Base-by-base conservation (phyloP, 768 basidiomycete species). In the Tricholoma matsutake region DNA sequence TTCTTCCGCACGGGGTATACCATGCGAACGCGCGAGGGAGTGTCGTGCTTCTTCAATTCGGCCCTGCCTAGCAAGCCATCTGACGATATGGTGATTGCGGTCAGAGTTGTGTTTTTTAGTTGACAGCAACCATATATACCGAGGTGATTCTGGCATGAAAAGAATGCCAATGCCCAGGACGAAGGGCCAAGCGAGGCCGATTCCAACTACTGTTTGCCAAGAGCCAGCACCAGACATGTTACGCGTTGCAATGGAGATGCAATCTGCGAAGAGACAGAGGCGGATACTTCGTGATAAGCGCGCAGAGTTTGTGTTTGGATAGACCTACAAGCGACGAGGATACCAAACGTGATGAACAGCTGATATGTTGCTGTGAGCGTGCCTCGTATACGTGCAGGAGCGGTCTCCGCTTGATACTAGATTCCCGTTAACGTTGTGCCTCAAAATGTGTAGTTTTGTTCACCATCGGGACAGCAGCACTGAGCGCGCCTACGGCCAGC, bases 361-460 rank as follows among this genome's bases (percentile, higher is more conserved):
- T 86, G 83, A 64, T 82, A 84, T 4, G 83, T 83, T 2, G 83
- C 83, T 35, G 86, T 88, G 31, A 88, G 73, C 1, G 87, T 83
- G 3, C 90, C 89, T 57, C 89, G 82, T 59, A 91, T 85, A 63
- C 89, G 83, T 10, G 85, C 78, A 11, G 89, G 90, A 0, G 87
- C 88, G 0, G 85, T 86, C 71, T 90, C 88, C 8, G 86, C 86
- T 80, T 88, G 85, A 69, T 87, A 89, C 80, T 83, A 34, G 4
- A 16, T 9, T 8, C 9, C n/a, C 31, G 54, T 32, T 60, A 56
- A 37, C 32, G 53, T 61, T 62, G 18, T 52, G 35, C 28, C 54
- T 55, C 41, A 54, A 31, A 56, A 25, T 41, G 20, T 35, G 54
- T 20, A 43, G 31, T 14, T 59, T 69, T 45, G 13, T 6, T 20